Evolutionary conservation across 768 basidiomycete genomes (phyloP).

Genomic region (Russula virescens): DNA sequence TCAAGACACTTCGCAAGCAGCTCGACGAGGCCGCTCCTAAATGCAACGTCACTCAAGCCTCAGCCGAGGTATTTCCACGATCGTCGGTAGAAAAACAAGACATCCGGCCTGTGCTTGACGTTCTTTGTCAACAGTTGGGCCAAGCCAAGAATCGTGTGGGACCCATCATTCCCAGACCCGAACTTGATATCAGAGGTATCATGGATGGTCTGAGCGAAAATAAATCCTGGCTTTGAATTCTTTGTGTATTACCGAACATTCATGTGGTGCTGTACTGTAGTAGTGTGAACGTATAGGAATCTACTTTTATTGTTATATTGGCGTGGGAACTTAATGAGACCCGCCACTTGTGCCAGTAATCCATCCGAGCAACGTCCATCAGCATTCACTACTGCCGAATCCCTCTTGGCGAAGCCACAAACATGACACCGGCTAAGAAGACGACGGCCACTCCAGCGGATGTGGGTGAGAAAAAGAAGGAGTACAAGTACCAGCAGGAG

Average conservation of each 20-base stretch:
- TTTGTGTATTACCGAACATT: not conserved
- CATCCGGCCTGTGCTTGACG: not conserved
- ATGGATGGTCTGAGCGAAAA: not conserved
- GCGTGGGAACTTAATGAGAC: not conserved
- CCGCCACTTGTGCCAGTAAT: too few species aligned
- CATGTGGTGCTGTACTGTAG: not conserved
- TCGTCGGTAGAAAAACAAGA: not conserved
- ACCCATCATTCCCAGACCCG: slow-evolving; percentile 6
- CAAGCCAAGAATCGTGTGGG: not conserved
- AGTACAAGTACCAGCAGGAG: slow-evolving; percentile 88
- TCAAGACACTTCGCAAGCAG: slow-evolving; percentile 58
- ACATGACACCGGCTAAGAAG: slow-evolving; percentile 25
- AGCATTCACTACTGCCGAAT: not conserved
- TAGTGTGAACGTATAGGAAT: not conserved
- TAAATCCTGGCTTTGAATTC: not conserved
- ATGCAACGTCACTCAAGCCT: not conserved
- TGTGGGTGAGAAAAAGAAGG: slow-evolving; percentile 32
- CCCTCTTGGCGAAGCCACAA: not conserved
- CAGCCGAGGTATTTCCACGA: not conserved
- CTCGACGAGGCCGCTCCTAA: slow-evolving; percentile 43
- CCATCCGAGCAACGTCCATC: not conserved
- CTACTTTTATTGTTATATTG: not conserved
- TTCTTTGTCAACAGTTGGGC: not conserved
- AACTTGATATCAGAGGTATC: slow-evolving; percentile 1
- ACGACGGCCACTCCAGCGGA: slow-evolving; percentile 5